These are phyloP conservation scores for Alternaria gansuensis DNA, from an alignment of 2,329 filamentous ascomycete genomes.

Conservation along the genomic window DNA sequence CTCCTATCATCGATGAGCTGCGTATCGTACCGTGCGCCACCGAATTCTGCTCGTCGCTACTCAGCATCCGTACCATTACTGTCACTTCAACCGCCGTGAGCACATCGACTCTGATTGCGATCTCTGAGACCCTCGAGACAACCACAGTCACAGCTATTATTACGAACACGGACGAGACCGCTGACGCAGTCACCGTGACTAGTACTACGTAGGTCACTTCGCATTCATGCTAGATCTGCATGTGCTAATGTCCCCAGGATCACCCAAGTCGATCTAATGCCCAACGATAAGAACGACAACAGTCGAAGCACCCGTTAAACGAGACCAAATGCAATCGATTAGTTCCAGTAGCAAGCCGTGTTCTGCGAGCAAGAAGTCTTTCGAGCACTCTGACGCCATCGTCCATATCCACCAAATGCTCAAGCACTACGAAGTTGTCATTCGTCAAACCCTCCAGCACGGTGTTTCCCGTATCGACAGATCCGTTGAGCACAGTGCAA, in stretches of 20 bases:
- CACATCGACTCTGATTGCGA: neutral
- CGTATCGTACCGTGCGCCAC: neutral
- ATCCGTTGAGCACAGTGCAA: neutral
- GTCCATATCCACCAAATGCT: constrained; percentile 1
- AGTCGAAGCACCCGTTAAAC: constrained; percentile 1
- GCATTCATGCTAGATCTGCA: too few species aligned
- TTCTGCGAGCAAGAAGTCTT: constrained; percentile 1
- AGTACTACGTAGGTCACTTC: neutral
- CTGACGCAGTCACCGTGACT: neutral
- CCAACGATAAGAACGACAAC: neutral
- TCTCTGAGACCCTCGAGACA: neutral
- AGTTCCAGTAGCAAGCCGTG: constrained; percentile 1
- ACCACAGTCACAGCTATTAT: neutral
- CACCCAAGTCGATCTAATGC: neutral
- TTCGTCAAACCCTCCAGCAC: neutral
- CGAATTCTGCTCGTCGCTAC: constrained; percentile 6
- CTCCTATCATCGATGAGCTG: neutral
- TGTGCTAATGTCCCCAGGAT: neutral
- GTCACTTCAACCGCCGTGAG: neutral
- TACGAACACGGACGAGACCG: constrained; percentile 6
- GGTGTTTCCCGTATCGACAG: neutral
- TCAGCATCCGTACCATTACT: neutral
- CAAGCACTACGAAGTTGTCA: neutral
- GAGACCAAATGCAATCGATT: neutral
- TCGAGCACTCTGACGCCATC: neutral